Conservation (phyloP, 1,284 basidiomycete species). For the Anthracocystis walkeri region DNA sequence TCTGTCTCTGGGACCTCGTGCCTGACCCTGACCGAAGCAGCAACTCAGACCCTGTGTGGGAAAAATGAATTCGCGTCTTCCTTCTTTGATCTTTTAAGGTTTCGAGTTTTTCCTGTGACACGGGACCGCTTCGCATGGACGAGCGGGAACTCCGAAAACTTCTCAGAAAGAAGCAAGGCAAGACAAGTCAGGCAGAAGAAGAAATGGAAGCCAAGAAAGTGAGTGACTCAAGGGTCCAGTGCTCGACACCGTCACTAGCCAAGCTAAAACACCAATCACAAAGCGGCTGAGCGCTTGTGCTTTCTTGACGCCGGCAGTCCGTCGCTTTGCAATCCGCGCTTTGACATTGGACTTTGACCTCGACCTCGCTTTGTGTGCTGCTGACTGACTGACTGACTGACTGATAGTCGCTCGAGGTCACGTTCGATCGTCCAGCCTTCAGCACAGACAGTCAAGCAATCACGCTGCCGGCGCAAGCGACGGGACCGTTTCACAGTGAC, state of each 20-base stretch:
- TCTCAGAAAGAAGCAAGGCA: neutral
- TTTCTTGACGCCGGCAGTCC: neutral
- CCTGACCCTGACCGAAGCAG: constrained; percentile 6
- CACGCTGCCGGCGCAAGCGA: neutral
- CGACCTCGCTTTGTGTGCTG: neutral
- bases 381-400: too few species aligned
- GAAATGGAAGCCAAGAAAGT: neutral
- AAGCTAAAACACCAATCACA: neutral
- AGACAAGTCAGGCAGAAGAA: neutral
- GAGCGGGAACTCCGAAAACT: constrained; percentile 10
- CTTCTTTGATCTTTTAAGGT: constrained; percentile 12
- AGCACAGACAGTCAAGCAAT: neutral
- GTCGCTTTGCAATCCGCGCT: constrained; percentile 10
- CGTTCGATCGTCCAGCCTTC: too few species aligned
- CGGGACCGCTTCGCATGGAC: constrained; percentile 28
- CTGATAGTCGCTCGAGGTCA: too few species aligned
- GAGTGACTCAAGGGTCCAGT: constrained; percentile 3
- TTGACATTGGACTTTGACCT: neutral
- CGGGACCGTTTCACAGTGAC: neutral
- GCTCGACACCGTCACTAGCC: neutral
- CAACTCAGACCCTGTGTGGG: neutral
- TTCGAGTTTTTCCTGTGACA: constrained; percentile 32
- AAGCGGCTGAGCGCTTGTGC: neutral
- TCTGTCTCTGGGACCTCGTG: neutral
- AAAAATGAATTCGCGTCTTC: neutral